These are phyloP conservation scores for Linnemannia hyalina DNA, from an alignment of 192 early-diverging fungal genomes.

Conservation along the genomic window DNA sequence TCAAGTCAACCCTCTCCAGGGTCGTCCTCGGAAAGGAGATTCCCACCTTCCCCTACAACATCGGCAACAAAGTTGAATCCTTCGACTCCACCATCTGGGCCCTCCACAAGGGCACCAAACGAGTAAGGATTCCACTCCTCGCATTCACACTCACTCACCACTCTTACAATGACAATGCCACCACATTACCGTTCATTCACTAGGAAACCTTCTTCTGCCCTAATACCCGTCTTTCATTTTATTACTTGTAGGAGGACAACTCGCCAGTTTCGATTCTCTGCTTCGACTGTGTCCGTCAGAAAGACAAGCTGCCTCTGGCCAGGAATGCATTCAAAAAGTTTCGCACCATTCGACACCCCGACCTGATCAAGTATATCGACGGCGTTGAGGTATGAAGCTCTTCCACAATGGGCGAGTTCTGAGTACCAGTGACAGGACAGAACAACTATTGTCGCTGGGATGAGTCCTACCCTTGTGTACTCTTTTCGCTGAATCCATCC, in stretches of 20 bases:
- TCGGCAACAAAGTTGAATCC: slow-evolving; percentile 74
- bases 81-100: slow-evolving; percentile 76
- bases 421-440: neutral
- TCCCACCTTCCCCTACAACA: slow-evolving; percentile 72
- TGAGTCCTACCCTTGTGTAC: neutral
- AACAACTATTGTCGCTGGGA: neutral
- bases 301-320: slow-evolving; percentile 84
- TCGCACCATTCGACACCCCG: slow-evolving; percentile 93
- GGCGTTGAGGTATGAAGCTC: slow-evolving; percentile 78
- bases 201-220: neutral
- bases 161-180: neutral
- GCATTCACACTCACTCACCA: neutral
- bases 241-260: slow-evolving; percentile 67
- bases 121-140: slow-evolving; percentile 53
- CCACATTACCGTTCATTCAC: neutral
- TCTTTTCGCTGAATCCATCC: neutral
- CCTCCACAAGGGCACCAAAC: slow-evolving; percentile 73
- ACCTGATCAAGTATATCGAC: slow-evolving; percentile 86
- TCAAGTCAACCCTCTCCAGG: slow-evolving; percentile 60
- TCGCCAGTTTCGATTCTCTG: slow-evolving; percentile 84
- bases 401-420: neutral
- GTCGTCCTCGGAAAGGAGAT: slow-evolving; percentile 72
- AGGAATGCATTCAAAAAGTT: slow-evolving; percentile 89
- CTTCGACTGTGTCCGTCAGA: slow-evolving; percentile 77
- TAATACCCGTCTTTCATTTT: neutral